Base-by-base conservation (phyloP, 2,329 filamentous ascomycete species). In the Xylaria sp. region DNA sequence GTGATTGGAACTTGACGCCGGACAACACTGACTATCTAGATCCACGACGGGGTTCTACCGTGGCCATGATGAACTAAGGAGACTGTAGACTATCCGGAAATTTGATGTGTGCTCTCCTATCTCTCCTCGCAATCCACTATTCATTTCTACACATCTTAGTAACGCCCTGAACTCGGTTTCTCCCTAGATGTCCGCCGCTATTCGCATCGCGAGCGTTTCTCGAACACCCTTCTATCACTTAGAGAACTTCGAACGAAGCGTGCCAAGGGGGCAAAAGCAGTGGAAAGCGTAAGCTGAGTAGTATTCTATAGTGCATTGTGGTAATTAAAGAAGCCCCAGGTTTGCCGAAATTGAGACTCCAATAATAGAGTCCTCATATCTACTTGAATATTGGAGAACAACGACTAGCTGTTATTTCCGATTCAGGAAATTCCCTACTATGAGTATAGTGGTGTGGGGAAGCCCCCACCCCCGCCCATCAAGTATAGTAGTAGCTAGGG, bases 231-330 rank as follows among this genome's bases (percentile, higher is more conserved):
- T 34, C 9, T 34, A 10, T 34, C 10, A 34, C 32, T 34, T 7
- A 9, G 32, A 34, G 2, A 34, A 4, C 36, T 39, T 39, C 20
- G 12, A 15, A 48, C 1, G 2, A 28, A n/a, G n/a, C n/a, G n/a
- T 23, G 2, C 28, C 4, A 15, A 48, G 23, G 45, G 43, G 23
- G 20, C 23, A 25, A 20, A 23, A 77, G 83, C 18, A 71, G 13
- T 15, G 15, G 1, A n/a, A 52, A 52, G 8, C 10, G 28, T 52
- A 52, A 13, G 15, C 25, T n/a, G 28, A 25, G 13, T 3, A 30
- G 6, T 12, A 25, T 52, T 6, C 30, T 2, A 52, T 25, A 43
- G 13, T 45, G 39, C 36, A 45, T 25, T 45, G 18, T 63, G 28
- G 41, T 20, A 63, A 30, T 56, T 2, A 53, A 32, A 50, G 12